Percentiles rank a stretch among this genome's conserved stretches.
Evolutionary conservation across 2,329 filamentous ascomycete genomes (phyloP).

Genomic region (Aspergillus sp.): DNA sequence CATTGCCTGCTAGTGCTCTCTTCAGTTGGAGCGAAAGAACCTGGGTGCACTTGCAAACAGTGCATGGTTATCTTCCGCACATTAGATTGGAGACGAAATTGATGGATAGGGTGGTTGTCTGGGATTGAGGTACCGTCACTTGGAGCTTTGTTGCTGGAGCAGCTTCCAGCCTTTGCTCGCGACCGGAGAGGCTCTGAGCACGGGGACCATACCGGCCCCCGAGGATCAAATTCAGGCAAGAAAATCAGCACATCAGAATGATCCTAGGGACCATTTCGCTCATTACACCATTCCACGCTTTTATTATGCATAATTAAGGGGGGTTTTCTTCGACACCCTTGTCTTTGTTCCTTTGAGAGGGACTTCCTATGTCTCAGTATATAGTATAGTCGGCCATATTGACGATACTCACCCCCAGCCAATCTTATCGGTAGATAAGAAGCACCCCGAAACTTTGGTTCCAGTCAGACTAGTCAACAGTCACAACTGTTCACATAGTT

Average conservation of each 20-base stretch:
- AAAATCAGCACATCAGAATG: neutral
- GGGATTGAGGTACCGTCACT: conserved; percentile 3
- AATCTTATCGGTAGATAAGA: neutral
- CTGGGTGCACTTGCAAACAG: conserved; percentile 17
- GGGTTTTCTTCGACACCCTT: neutral
- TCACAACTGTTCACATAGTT: neutral
- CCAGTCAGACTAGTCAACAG: neutral
- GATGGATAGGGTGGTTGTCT: conserved; percentile 6
- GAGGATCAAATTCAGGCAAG: neutral
- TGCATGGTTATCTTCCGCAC: conserved; percentile 25
- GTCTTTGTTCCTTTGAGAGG: neutral
- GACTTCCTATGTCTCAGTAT: neutral
- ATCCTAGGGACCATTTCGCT: neutral
- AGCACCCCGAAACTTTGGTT: neutral
- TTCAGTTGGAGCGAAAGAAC: conserved; percentile 18
- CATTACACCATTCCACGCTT: neutral
- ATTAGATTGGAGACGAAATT: conserved; percentile 5
- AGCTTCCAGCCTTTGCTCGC: conserved; percentile 8
- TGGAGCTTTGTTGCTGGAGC: conserved; percentile 12
- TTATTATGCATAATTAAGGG: neutral
- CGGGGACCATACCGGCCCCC: conserved; percentile 7
- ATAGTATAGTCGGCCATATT: neutral
- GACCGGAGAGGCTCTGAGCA: conserved; percentile 15
- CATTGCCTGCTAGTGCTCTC: conserved; percentile 21
- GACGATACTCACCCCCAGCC: neutral